A percentile compares a stretch with the other conserved stretches of the same genome.
These are phyloP conservation scores for Miscanthus lutarioriparius DNA, from an alignment of 176 grass and related monocot species.

Conservation along the genomic window DNA sequence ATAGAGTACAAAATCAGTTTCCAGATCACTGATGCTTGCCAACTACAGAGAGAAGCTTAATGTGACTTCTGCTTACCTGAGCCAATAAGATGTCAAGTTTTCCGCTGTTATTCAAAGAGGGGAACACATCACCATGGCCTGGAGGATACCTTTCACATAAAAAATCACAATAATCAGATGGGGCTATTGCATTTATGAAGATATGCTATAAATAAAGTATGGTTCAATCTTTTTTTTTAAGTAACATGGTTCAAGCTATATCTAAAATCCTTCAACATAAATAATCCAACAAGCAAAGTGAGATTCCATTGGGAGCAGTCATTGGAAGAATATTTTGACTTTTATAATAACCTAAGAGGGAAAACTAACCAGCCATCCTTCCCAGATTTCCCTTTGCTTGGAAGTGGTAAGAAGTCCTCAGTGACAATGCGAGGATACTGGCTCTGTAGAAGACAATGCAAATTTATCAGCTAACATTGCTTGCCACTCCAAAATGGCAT, in stretches of 20 bases:
- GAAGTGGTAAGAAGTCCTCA: slow-evolving; percentile 82
- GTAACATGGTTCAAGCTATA: neutral
- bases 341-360: neutral
- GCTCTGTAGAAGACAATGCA: slow-evolving; percentile 61
- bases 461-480: slow-evolving; percentile 12
- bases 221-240: neutral
- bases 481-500: slow-evolving; percentile 5
- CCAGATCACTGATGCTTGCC: neutral
- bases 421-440: slow-evolving; percentile 87
- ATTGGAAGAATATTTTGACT: neutral
- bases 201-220: neutral
- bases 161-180: slow-evolving; percentile 13
- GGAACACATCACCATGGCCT: slow-evolving; percentile 96
- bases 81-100: slow-evolving; percentile 84
- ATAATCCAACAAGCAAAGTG: neutral
- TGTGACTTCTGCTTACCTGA: slow-evolving; percentile 51
- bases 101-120: slow-evolving; percentile 82
- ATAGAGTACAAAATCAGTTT: neutral
- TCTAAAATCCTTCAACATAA: slow-evolving; percentile 1
- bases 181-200: neutral
- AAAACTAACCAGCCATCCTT: slow-evolving; percentile 94
- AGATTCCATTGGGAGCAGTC: neutral
- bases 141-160: slow-evolving; percentile 89
- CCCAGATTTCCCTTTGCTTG: slow-evolving; percentile 72
- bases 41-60: neutral